phyloP scores from a whole-genome alignment of 108 stramenopile genomes.

The Stephanodiscus triporus region DNA sequence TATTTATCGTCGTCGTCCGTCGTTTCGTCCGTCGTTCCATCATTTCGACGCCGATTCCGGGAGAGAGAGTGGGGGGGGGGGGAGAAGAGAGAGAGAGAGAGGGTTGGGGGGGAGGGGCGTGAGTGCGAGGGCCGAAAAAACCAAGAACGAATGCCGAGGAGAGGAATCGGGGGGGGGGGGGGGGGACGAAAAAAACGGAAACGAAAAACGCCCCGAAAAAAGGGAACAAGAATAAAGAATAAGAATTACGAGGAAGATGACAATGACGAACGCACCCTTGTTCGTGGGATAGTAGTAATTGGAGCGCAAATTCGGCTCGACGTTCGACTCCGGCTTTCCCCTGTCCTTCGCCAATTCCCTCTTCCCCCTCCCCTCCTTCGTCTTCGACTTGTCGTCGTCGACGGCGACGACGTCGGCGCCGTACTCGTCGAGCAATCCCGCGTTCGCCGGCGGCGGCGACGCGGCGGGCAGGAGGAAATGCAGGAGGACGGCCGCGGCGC shows the following conservation, averaged over 20 bases:
- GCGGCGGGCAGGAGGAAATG: neutral
- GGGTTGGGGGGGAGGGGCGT: no score
- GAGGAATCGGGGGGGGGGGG: no score
- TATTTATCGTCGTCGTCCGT: no score
- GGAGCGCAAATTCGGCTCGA: constrained; percentile 81
- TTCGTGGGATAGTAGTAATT: constrained; percentile 56
- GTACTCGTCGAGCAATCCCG: constrained; percentile 1
- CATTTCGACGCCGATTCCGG: no score
- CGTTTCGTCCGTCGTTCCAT: no score
- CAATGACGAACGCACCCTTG: constrained; percentile 23
- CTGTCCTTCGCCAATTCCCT: constrained; percentile 36
- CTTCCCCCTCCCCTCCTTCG: constrained; percentile 21
- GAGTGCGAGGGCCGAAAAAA: no score
- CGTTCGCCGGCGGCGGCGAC: neutral
- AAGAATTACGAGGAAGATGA: neutral
- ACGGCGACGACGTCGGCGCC: neutral
- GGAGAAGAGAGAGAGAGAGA: no score
- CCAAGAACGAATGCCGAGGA: no score
- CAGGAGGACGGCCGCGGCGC: neutral
- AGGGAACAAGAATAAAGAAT: neutral
- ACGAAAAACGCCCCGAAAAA: neutral
- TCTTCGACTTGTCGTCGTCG: no score
- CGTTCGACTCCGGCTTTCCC: constrained; percentile 59
- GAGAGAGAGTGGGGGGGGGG: no score
- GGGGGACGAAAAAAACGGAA: no score